These are phyloP conservation scores for Escallonia rubra DNA, from an alignment of 129 eudicot species.

Conservation along the genomic window DNA sequence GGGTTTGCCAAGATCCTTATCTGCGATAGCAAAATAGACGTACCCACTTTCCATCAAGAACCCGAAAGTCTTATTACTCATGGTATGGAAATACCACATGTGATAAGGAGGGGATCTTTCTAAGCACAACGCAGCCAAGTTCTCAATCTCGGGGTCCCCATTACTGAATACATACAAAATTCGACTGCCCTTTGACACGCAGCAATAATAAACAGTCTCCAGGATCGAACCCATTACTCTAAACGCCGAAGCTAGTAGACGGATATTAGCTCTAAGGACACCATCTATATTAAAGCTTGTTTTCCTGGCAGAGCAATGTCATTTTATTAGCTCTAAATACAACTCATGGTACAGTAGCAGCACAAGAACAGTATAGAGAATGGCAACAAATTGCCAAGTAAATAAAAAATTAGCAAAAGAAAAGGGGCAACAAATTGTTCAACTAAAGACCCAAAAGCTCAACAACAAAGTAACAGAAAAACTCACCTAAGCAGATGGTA, in stretches of 20 bases:
- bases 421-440: not conserved
- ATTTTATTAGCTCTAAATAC: not conserved
- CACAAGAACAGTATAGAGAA: not conserved
- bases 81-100: slow-evolving; percentile 68
- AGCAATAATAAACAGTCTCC: slow-evolving; percentile 52
- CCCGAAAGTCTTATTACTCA: slow-evolving; percentile 49
- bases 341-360: not conserved
- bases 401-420: not conserved
- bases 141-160: slow-evolving; percentile 59
- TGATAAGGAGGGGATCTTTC: slow-evolving; percentile 69
- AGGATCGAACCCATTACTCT: slow-evolving; percentile 32
- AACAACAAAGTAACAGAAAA: too few relatives aligned
- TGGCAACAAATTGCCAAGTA: not conserved
- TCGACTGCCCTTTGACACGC: slow-evolving; percentile 59
- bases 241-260: not conserved
- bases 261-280: not conserved
- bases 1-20: slow-evolving; percentile 34
- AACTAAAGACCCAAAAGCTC: too few relatives aligned
- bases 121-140: slow-evolving; percentile 53
- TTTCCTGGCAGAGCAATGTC: not conserved
- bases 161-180: slow-evolving; percentile 44
- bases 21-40: slow-evolving; percentile 52
- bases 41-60: slow-evolving; percentile 63
- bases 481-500: too few relatives aligned
- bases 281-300: not conserved